phyloP scores from a whole-genome alignment of 176 grass and related monocot species.

The Rhynchospora tenuis region DNA sequence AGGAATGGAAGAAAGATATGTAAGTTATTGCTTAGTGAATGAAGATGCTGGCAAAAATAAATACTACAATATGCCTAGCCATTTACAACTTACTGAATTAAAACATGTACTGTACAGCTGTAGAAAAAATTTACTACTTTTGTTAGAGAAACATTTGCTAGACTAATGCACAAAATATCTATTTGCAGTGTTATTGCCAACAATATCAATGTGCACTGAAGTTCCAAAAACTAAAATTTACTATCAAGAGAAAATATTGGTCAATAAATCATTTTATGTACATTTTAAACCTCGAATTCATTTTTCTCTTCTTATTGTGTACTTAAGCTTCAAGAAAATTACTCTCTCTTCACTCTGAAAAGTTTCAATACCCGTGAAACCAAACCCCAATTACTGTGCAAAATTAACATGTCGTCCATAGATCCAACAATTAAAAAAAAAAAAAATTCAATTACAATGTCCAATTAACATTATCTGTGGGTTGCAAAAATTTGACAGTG shows the following conservation, averaged over 20 bases:
- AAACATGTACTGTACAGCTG: too few species aligned
- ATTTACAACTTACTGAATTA: background rate
- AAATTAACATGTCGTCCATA: background rate
- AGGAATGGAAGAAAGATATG: background rate
- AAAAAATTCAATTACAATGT: background rate
- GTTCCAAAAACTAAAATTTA: background rate
- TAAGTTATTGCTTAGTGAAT: background rate
- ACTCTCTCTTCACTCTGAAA: background rate
- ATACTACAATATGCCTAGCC: background rate
- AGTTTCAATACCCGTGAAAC: background rate
- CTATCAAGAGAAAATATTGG: background rate
- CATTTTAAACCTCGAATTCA: background rate
- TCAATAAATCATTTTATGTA: conserved; percentile 11
- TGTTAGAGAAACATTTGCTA: background rate
- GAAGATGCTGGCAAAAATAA: background rate
- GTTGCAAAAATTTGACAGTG: background rate
- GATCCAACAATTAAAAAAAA: too few species aligned
- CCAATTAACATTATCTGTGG: background rate
- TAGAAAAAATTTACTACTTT: background rate
- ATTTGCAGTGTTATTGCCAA: background rate
- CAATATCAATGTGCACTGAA: background rate
- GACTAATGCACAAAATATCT: background rate
- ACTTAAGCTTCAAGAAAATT: background rate
- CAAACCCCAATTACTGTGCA: background rate
- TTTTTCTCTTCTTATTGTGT: background rate